Evolutionary conservation across 305 asterid genomes (phyloP).

Genomic region (Stenogyne calaminthoides): DNA sequence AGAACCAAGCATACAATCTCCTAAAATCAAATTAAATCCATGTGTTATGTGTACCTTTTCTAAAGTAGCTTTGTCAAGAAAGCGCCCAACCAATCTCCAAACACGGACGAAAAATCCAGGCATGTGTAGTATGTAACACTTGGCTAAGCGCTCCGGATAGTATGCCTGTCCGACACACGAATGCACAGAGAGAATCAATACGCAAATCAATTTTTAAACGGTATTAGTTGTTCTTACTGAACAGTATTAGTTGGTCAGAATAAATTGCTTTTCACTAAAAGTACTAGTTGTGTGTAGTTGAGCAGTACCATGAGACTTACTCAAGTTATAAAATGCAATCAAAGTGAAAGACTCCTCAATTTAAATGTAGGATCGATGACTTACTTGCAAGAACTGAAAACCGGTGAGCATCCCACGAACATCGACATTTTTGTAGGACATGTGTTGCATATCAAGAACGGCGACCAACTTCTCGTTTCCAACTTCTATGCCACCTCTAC

Average conservation of each 20-base stretch:
- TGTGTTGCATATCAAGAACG: slow-evolving; percentile 62
- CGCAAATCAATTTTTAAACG: too few relatives aligned
- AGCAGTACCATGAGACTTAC: too few relatives aligned
- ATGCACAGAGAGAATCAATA: not conserved
- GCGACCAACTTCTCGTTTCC: slow-evolving; percentile 69
- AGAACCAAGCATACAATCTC: not conserved
- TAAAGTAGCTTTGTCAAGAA: slow-evolving; percentile 70
- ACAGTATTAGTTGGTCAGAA: too few relatives aligned
- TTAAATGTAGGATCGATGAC: too few relatives aligned
- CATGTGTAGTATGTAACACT: slow-evolving; percentile 48
- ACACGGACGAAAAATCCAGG: slow-evolving; percentile 49
- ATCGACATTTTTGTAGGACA: slow-evolving; percentile 67
- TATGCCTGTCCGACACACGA: slow-evolving; percentile 47
- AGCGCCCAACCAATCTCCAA: slow-evolving; percentile 70
- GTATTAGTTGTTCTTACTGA: too few relatives aligned
- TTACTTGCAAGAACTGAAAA: slow-evolving; percentile 86
- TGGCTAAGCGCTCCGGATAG: slow-evolving; percentile 82
- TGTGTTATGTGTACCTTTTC: slow-evolving; percentile 52
- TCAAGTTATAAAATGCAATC: not conserved
- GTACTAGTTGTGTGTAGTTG: too few relatives aligned
- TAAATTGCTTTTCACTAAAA: too few relatives aligned
- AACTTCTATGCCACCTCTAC: slow-evolving; percentile 53
- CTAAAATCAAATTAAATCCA: too few relatives aligned
- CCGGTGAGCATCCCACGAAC: slow-evolving; percentile 72
- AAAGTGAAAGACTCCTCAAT: not conserved